phyloP scores from a whole-genome alignment of 768 basidiomycete genomes.

The Gloeophyllum trabeum region DNA sequence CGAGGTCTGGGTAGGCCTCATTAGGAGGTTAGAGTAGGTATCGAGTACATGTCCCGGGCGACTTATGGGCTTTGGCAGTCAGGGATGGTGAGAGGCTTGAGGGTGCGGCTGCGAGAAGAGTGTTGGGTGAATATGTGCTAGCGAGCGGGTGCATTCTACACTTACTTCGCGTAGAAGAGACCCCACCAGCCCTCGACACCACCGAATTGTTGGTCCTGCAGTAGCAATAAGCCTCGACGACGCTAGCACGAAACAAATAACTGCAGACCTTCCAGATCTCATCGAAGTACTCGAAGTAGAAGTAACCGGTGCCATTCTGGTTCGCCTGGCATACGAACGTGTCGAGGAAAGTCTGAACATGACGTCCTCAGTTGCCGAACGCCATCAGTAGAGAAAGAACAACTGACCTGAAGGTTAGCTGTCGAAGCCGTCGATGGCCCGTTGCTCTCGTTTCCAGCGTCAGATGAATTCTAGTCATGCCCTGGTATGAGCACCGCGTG shows the following conservation, averaged over 20 bases:
- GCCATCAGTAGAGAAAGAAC: no score
- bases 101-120: slow-evolving; percentile 37
- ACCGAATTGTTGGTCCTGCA: slow-evolving; percentile 50
- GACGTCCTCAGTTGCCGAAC: no score
- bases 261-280: slow-evolving; percentile 84
- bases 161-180: slow-evolving; percentile 47
- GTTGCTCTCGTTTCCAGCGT: slow-evolving; percentile 44
- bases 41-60: no score
- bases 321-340: slow-evolving; percentile 86
- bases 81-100: slow-evolving; percentile 65
- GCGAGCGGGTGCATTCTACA: slow-evolving; percentile 1
- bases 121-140: slow-evolving; percentile 14
- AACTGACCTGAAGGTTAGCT: slow-evolving; percentile 60
- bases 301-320: slow-evolving; percentile 70
- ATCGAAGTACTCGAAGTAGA: slow-evolving; percentile 80
- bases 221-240: no score
- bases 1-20: no score
- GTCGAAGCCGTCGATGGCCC: slow-evolving; percentile 57
- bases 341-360: slow-evolving; percentile 76
- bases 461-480: slow-evolving; percentile 42
- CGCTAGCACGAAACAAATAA: slow-evolving; percentile 4
- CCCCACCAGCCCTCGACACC: slow-evolving; percentile 78
- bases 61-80: no score
- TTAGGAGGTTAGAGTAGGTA: no score
- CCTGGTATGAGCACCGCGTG: neutral